A percentile compares a stretch with the other conserved stretches of the same genome.
phyloP scores from a whole-genome alignment of 768 basidiomycete species.

The Gymnopilus junonius region DNA sequence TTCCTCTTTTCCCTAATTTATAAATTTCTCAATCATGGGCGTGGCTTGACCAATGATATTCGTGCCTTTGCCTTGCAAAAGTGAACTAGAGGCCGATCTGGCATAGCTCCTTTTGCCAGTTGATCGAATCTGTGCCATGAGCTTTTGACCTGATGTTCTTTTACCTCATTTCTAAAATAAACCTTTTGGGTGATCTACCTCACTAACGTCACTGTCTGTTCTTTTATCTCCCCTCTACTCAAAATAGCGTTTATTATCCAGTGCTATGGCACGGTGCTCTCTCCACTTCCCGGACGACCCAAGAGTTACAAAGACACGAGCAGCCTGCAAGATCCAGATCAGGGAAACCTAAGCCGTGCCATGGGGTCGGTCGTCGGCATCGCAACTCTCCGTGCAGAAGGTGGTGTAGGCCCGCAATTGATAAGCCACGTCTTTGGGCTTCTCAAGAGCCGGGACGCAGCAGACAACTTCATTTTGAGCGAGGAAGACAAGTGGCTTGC shows the following conservation, averaged over 20 bases:
- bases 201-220: neutral
- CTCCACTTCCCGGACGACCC: constrained; percentile 68
- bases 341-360: constrained; percentile 85
- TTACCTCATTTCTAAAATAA: neutral
- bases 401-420: constrained; percentile 84
- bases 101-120: neutral
- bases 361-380: constrained; percentile 85
- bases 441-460: constrained; percentile 75
- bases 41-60: constrained; percentile 19
- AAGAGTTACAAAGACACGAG: constrained; percentile 46
- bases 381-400: constrained; percentile 84
- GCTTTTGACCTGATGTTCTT: constrained; percentile 1
- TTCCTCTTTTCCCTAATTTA: constrained; percentile 27
- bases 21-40: constrained; percentile 36
- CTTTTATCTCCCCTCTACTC: constrained; percentile 2
- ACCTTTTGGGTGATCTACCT: neutral
- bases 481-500: constrained; percentile 82
- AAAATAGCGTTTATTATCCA: constrained; percentile 83
- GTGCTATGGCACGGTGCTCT: constrained; percentile 77
- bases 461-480: constrained; percentile 44
- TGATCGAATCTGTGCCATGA: neutral
- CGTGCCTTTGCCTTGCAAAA: constrained; percentile 25
- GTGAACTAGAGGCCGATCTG: constrained; percentile 14
- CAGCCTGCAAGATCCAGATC: constrained; percentile 54
- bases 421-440: constrained; percentile 90